Percentiles rank a stretch among this genome's conserved stretches.
Conservation (phyloP, 2,329 filamentous ascomycete genomes). For the Cryphonectria radicalis region DNA sequence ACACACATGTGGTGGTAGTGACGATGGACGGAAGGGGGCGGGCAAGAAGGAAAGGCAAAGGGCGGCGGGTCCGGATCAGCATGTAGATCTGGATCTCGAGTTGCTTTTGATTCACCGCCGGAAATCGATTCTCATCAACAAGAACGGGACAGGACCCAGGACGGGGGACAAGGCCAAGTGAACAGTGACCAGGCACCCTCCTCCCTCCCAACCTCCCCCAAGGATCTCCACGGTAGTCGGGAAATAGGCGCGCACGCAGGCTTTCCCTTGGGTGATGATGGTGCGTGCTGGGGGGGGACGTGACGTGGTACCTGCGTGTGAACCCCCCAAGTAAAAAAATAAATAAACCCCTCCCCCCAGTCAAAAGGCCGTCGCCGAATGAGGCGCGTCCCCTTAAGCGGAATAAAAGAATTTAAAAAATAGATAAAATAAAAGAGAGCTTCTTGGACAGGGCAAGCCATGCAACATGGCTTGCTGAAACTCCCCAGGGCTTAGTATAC, state of each 20-base stretch:
- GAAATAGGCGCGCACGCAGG: neutral
- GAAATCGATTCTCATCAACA: slow-evolving; percentile 16
- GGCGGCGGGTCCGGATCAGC: slow-evolving; percentile 24
- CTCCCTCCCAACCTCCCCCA: neutral
- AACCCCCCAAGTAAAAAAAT: slow-evolving; percentile 1
- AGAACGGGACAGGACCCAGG: neutral
- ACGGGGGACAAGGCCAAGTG: neutral
- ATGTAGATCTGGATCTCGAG: slow-evolving; percentile 24
- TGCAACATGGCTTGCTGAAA: neutral
- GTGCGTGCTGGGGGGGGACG: neutral
- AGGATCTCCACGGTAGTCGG: slow-evolving; percentile 19
- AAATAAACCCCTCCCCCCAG: neutral
- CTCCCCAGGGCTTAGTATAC: neutral
- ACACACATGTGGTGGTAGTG: neutral
- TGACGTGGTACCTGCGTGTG: slow-evolving; percentile 24
- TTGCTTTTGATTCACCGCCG: slow-evolving; percentile 19
- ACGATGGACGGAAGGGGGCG: neutral
- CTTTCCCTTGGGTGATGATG: too few relatives aligned
- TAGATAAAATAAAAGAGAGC: neutral
- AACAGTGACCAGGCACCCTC: neutral
- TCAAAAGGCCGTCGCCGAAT: neutral
- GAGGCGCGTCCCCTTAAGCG: neutral
- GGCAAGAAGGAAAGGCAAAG: slow-evolving; percentile 14
- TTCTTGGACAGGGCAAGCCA: neutral
- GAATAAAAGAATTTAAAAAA: neutral